Conservation (phyloP, 148 eudicot species). For the Nepenthes gracilis region DNA sequence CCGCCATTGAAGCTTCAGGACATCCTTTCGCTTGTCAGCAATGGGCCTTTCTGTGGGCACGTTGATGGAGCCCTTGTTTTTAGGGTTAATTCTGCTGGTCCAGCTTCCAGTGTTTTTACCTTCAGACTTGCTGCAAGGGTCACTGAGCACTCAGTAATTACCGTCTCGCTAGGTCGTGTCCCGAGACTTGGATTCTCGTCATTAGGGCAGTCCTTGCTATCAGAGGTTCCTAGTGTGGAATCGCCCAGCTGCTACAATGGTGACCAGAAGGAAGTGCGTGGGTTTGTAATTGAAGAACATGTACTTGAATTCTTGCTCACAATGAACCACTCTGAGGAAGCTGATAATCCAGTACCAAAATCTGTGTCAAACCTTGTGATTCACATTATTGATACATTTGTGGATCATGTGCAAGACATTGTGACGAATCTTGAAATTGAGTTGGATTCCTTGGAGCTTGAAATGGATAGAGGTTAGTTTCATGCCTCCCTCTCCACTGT, state of each 20-base stretch:
- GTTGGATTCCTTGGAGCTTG: slow-evolving; percentile 79
- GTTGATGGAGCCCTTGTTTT: slow-evolving; percentile 91
- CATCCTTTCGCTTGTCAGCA: slow-evolving; percentile 80
- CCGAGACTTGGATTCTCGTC: slow-evolving; percentile 91
- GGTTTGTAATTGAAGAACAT: slow-evolving; percentile 70
- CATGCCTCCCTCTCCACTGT: neutral
- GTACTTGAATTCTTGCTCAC: slow-evolving; percentile 85
- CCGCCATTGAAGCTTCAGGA: slow-evolving; percentile 93
- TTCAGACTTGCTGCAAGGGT: slow-evolving; percentile 84
- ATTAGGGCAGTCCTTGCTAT: slow-evolving; percentile 53
- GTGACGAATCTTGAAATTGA: slow-evolving; percentile 90
- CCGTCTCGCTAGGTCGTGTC: slow-evolving; percentile 83
- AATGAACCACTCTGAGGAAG: slow-evolving; percentile 97
- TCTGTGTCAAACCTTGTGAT: slow-evolving; percentile 77
- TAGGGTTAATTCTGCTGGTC: slow-evolving; percentile 90
- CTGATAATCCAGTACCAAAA: slow-evolving; percentile 93
- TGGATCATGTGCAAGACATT: slow-evolving; percentile 87
- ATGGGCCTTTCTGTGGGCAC: slow-evolving; percentile 85
- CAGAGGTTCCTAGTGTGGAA: slow-evolving; percentile 81
- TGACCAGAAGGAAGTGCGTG: slow-evolving; percentile 33
- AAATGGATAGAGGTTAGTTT: slow-evolving; percentile 67
- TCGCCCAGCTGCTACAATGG: slow-evolving; percentile 33
- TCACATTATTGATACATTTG: slow-evolving; percentile 88
- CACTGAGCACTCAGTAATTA: slow-evolving; percentile 77
- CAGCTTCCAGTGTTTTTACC: slow-evolving; percentile 63